Conservation (phyloP, 1,284 basidiomycete genomes). For the Moesziomyces sp. region DNA sequence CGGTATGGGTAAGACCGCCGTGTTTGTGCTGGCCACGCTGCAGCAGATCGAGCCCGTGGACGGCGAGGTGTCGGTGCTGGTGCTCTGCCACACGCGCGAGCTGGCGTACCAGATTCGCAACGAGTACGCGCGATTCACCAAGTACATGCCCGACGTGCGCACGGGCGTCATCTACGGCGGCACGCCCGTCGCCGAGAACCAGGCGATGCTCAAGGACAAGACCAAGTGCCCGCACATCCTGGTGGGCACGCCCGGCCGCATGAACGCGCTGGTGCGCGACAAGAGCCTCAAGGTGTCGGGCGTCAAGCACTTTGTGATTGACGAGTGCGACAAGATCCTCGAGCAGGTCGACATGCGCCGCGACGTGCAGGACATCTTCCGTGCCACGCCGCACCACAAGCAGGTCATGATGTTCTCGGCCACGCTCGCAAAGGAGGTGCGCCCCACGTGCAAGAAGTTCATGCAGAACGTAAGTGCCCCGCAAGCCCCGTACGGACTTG, state of each 20-base stretch:
- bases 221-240: constrained; percentile 97
- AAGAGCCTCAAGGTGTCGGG: constrained; percentile 64
- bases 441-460: constrained; percentile 98
- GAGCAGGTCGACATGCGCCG: constrained; percentile 99
- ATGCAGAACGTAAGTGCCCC: constrained; percentile 89
- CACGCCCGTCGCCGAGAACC: constrained; percentile 91
- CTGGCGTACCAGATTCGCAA: constrained; percentile 99
- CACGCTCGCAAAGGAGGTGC: constrained; percentile 95
- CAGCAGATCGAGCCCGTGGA: constrained; percentile 99
- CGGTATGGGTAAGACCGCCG: constrained; percentile 99
- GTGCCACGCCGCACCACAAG: constrained; percentile 99
- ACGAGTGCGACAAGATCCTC: constrained; percentile 99
- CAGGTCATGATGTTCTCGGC: constrained; percentile 99
- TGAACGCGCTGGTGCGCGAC: constrained; percentile 67
- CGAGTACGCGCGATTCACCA: constrained; percentile 98
- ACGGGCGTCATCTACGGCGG: constrained; percentile 98
- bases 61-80: constrained; percentile 96
- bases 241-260: constrained; percentile 90
- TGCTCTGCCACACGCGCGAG: constrained; percentile 99
- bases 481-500: too few species aligned
- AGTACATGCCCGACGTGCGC: constrained; percentile 99
- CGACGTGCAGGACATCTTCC: constrained; percentile 99
- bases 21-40: constrained; percentile 96
- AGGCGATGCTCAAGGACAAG: constrained; percentile 94
- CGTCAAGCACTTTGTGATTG: constrained; percentile 89